Evolutionary conservation across 2,329 filamentous ascomycete species (phyloP).

Genomic region (Penicillium sp.): DNA sequence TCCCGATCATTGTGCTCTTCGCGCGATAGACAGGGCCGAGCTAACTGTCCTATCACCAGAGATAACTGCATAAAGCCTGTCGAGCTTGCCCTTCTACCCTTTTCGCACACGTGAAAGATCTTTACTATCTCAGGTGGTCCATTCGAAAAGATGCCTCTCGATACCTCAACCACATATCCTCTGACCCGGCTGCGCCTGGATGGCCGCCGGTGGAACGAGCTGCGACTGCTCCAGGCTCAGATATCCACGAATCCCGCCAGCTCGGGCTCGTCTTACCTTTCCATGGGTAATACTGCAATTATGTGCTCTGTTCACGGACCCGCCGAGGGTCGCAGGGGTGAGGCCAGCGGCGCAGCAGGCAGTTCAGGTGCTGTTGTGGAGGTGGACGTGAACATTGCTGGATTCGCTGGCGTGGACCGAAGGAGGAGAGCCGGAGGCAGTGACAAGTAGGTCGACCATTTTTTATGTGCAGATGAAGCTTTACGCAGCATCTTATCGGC

Average conservation of each 20-base stretch:
- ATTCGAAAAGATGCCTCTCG: slow-evolving; percentile 72
- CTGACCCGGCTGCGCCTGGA: slow-evolving; percentile 80
- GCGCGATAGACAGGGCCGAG: not conserved
- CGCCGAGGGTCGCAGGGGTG: slow-evolving; percentile 61
- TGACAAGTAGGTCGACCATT: slow-evolving; percentile 66
- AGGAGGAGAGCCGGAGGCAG: slow-evolving; percentile 67
- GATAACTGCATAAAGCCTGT: slow-evolving; percentile 1
- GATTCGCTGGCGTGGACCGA: slow-evolving; percentile 83
- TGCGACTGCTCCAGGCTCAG: slow-evolving; percentile 82
- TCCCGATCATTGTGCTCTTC: not conserved
- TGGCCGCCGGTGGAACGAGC: slow-evolving; percentile 92
- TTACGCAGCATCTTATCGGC: not conserved
- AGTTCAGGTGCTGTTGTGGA: slow-evolving; percentile 64
- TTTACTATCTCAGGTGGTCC: not conserved
- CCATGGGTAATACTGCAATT: slow-evolving; percentile 97
- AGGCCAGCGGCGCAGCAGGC: slow-evolving; percentile 46
- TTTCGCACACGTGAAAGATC: not conserved
- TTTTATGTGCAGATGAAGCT: not conserved
- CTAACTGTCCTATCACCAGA: slow-evolving; percentile 5
- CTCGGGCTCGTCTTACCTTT: slow-evolving; percentile 88
- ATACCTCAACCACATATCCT: slow-evolving; percentile 86
- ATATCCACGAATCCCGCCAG: slow-evolving; percentile 90
- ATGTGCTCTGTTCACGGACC: slow-evolving; percentile 90
- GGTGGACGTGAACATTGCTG: slow-evolving; percentile 80
- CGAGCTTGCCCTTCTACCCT: slow-evolving; percentile 3